Percentiles rank a stretch among this genome's conserved stretches.
Conservation (phyloP, 2,329 filamentous ascomycete species). For the Aspergillus persii region DNA sequence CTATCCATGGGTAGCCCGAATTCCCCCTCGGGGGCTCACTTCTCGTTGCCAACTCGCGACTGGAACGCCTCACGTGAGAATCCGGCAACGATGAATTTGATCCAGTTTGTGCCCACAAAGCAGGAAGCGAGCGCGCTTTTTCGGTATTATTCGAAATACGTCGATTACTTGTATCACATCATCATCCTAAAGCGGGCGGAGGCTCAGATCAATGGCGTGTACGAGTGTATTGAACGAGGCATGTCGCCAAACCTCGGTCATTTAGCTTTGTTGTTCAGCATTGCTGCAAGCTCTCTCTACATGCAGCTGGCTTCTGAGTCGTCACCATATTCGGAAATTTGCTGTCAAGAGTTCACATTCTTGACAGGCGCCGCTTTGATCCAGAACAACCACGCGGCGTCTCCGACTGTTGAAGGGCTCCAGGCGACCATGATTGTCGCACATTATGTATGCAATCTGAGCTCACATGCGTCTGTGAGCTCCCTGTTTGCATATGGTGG, state of each 20-base stretch:
- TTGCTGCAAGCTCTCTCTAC: conserved; percentile 31
- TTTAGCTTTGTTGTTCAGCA: conserved; percentile 35
- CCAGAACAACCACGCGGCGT: conserved; percentile 28
- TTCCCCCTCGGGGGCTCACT: not conserved
- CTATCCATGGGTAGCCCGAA: not conserved
- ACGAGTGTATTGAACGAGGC: conserved; percentile 22
- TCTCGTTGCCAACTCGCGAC: not conserved
- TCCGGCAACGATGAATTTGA: conserved; percentile 20
- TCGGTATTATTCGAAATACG: conserved; percentile 32
- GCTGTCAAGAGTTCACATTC: conserved; percentile 28
- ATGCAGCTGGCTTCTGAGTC: conserved; percentile 23
- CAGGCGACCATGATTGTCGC: conserved; percentile 32
- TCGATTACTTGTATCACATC: conserved; percentile 39
- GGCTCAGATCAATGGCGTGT: conserved; percentile 29
- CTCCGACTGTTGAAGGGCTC: conserved; percentile 33
- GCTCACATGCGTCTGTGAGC: conserved; percentile 21
- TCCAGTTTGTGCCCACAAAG: conserved; percentile 27
- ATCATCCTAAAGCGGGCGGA: conserved; percentile 27
- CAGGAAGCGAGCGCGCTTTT: conserved; percentile 31
- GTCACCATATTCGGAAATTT: conserved; percentile 17
- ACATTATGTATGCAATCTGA: conserved; percentile 29
- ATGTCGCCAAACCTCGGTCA: conserved; percentile 23
- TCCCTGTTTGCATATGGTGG: conserved; percentile 24
- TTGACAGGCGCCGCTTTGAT: conserved; percentile 32
- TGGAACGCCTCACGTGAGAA: conserved; percentile 18